Conservation (phyloP, 768 basidiomycete genomes). For the Kwoniella dendrophila region DNA sequence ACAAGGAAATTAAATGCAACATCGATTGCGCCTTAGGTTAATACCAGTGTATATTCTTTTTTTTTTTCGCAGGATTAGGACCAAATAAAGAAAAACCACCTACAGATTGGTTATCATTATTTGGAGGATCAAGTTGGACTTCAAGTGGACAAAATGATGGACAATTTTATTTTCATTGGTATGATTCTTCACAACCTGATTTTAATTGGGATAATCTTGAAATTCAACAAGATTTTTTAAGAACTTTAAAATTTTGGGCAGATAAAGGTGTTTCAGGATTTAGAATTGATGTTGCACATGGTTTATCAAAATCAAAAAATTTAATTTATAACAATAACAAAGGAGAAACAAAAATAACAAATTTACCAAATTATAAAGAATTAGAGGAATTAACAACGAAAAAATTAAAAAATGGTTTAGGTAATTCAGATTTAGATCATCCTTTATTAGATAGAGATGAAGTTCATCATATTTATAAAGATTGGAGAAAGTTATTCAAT, state of each 20-base stretch:
- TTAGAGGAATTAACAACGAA: constrained; percentile 20
- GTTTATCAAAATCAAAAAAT: constrained; percentile 37
- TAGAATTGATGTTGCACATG: constrained; percentile 49
- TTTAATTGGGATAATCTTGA: constrained; percentile 45
- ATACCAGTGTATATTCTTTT: no score
- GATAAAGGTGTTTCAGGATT: constrained; percentile 46
- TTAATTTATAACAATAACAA: no score
- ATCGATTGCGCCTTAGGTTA: no score
- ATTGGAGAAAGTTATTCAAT: constrained; percentile 48
- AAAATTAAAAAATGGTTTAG: constrained; percentile 36
- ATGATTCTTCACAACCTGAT: constrained; percentile 47
- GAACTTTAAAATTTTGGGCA: constrained; percentile 45
- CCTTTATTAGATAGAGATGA: constrained; percentile 43
- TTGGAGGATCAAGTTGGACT: constrained; percentile 47
- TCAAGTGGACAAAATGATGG: constrained; percentile 36
- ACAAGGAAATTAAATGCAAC: not conserved
- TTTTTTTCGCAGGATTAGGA: constrained; percentile 28
- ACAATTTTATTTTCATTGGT: constrained; percentile 46
- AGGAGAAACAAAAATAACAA: no score
- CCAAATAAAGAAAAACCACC: constrained; percentile 38
- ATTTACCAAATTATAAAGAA: constrained; percentile 27
- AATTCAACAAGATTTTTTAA: constrained; percentile 43
- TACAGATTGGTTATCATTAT: constrained; percentile 41
- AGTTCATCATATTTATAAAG: constrained; percentile 38
- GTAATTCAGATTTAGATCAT: constrained; percentile 24